Evolutionary conservation across 169 alveolate genomes (phyloP).

Genomic region (Plasmodium vinckei): DNA sequence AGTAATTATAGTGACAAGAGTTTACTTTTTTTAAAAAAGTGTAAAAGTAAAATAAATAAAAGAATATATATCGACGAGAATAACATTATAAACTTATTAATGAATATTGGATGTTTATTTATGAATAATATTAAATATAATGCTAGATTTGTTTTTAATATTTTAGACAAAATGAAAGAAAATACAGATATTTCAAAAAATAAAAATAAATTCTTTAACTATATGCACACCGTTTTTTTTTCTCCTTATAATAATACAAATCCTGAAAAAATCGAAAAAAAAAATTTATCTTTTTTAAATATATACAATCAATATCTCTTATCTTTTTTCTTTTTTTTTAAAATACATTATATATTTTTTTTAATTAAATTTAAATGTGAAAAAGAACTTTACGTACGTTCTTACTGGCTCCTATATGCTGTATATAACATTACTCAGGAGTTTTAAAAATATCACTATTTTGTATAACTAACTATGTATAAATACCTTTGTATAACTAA

Average conservation of each 20-base stretch:
- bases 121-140: conserved; percentile 51
- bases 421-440: conserved; percentile 32
- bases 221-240: conserved; percentile 43
- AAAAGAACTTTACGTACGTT: conserved; percentile 14
- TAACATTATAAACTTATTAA: conserved; percentile 15
- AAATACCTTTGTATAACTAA: too few species aligned
- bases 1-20: conserved; percentile 71
- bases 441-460: neutral
- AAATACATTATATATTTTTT: conserved; percentile 62
- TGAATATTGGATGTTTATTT: conserved; percentile 53
- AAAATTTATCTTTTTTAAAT: conserved; percentile 15
- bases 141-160: conserved; percentile 7
- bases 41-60: conserved; percentile 26
- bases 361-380: conserved; percentile 47
- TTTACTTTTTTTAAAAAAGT: conserved; percentile 60
- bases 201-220: conserved; percentile 53
- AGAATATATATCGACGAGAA: conserved; percentile 21
- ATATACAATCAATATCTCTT: conserved; percentile 47
- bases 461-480: too few species aligned
- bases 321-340: conserved; percentile 61
- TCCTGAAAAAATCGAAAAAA: neutral
- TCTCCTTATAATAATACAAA: too few species aligned
- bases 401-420: conserved; percentile 58
- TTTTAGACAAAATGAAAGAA: conserved; percentile 24
- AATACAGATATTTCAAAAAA: conserved; percentile 17